Evolutionary conservation across 2,329 filamentous ascomycete species (phyloP), one percentile per base, ranked within the genome.

Genomic region (Botryotinia narcissicola): DNA sequence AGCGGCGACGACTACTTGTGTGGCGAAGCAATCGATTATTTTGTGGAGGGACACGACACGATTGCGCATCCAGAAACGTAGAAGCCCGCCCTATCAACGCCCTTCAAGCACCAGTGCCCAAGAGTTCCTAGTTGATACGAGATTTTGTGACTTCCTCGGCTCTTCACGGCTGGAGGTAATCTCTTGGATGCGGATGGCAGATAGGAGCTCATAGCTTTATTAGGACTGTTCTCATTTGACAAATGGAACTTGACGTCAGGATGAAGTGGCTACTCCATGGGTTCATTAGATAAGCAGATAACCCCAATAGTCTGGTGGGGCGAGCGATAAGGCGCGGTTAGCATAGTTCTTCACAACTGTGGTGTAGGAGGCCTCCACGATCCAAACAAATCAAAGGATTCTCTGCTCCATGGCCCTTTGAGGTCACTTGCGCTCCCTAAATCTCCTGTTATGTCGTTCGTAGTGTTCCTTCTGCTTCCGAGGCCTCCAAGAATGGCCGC

Each of bases 371-470:
- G 78, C 72, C 54, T 77, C 78, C 77, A 79, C 61, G 59, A 70
- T 32, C 77, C 80, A 75, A 82, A 80, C n/a, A 82, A 75, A 76
- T 82, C 81, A 70, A 80, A 80, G 7, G 80, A 78, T 74, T 82
- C 81, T 51, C 79, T 76, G 75, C 81, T 82, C 81, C 81, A 82
- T 8, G 81, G 79, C 1, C 81, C 80, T 16, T 51, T 68, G 7
- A 22, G 25, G 29, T 29, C 71, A 35, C 22, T 4, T 42, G 69
- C 51, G 40, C 22, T 20, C 14, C 42, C 40, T 20, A 8, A 7
- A 57, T 59, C 14, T 42, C 20, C 61, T 46, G 29, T 25, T 25
- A 20, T 40, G 20, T 35, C 40, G 35, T 20, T 48, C 10, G n/a
- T 59, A 18, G 18, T 22, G 22, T 60, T 60, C 8, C 37, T 73